Percentiles rank a stretch among this genome's conserved stretches.
phyloP scores from a whole-genome alignment of 129 eudicot species.

The Heracleum sosnowskyi region DNA sequence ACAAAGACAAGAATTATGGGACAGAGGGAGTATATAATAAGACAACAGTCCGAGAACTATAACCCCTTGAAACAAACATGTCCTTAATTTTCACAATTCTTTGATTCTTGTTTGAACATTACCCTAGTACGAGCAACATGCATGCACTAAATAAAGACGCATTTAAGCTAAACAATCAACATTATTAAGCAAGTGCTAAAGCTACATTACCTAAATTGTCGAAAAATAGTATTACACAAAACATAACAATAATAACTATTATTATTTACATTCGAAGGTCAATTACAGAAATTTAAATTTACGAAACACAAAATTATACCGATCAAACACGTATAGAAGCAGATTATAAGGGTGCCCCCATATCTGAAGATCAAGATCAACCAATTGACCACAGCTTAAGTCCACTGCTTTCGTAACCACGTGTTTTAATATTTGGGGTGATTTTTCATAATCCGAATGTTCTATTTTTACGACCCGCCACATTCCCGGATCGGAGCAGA shows the following conservation, averaged over 20 bases:
- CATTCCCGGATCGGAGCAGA: not conserved
- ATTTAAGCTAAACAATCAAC: no score
- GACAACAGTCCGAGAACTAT: no score
- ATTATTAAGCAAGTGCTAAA: not conserved
- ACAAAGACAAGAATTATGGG: no score
- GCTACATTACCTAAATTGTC: not conserved
- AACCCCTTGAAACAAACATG: no score
- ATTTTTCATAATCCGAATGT: not conserved
- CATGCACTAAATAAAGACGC: no score
- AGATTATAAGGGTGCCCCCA: not conserved
- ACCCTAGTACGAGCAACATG: no score
- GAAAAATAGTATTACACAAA: not conserved
- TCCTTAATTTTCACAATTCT: no score
- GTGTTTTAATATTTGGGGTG: not conserved
- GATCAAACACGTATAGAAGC: not conserved
- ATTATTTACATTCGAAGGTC: not conserved
- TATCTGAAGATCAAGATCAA: constrained; percentile 5
- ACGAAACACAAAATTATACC: not conserved
- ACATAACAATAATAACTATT: no score
- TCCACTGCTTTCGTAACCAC: not conserved
- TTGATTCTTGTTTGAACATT: no score
- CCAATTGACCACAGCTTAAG: not conserved
- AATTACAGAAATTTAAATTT: not conserved
- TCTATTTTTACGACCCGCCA: not conserved
- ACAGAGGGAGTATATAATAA: no score